Evolutionary conservation across 2,329 filamentous ascomycete genomes (phyloP), one percentile per base, ranked within the genome.

Genomic region (Teratosphaeria viscida): DNA sequence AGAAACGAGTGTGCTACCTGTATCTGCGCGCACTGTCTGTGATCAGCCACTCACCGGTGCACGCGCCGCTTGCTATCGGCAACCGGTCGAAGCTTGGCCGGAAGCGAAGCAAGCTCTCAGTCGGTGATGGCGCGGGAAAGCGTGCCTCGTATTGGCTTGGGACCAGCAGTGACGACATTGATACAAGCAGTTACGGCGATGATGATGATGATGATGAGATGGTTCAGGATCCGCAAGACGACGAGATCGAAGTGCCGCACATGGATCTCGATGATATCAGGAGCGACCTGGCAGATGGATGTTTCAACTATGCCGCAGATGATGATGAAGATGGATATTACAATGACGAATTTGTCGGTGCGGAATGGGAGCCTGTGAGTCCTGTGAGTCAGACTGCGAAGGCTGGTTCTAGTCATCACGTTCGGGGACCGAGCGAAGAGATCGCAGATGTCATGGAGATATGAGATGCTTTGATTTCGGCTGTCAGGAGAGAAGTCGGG

Each of bases 1-100:
- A 87, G 70, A 97, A 97, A 78, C 85, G 94, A 52, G 92, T 99
- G 19, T 92, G 90, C 62, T 99, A 99, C 72, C 78, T 99, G 54
- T 95, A 96, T 70, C 83, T 96, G 54, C 87, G 92, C 62, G 92
- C 90, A n/a, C 84, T 96, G 54, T 92, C 84, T 60, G 87, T 87
- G 66, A 85, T 88, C 69, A 88, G 79, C 64, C 85, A 80, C 72
- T 86, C 81, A 62, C 87, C 81, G 54, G 72, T 78, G 19, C 57
- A 63, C 52, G 74, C 71, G 37, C 72, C 72, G 59, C 75, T 74
- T 47, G 71, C 73, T 2, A 80, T 81, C 62, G 71, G 77, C 57
- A 73, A 73, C n/a, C 43, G 43, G 19, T 19, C n/a, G 27, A 77
- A 79, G 54, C 8, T 19, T 12, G 11, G 26, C 11, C 23, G 37